Evolutionary conservation across 1,139 yeast genomes (phyloP), one percentile per base, ranked within the genome.

Genomic region (Candida tetrigidarum): DNA sequence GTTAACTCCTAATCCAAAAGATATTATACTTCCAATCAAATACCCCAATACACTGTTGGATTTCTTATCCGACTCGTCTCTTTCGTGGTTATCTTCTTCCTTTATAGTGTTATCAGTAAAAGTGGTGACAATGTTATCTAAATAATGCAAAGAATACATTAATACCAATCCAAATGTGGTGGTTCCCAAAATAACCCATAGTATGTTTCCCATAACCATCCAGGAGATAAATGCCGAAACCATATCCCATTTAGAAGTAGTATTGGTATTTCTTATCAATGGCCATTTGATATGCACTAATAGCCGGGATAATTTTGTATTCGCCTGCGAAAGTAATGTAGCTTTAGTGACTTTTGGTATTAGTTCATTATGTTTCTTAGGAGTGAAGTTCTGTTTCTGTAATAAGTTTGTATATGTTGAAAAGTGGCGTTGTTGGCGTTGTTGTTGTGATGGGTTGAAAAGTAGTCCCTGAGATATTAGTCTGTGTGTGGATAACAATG

Each of bases 111-210:
- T 22, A 18, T 35, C 38, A 15, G 20, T 35, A 12, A 45, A 67
- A 32, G n/a, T 52, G 54, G 20, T 56, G 56, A 55, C 62, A 55
- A 68, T 47, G 39, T 63, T 63, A 42, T 71, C 76, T 46, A 67
- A 63, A 18, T 73, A 65, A 47, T 72, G 68, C n/a, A 80, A 58
- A 0, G 78, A 73, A 52, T 80, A 75, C 62, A 82, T 66, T 5
- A 78, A 57, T 25, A 76, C 69, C 27, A 84, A 73, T 2, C 81
- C 81, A 56, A 83, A 82, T 0, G 87, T 83, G 1, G 88, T 83
- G 2, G 88, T 83, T 2, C 87, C 86, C 38, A 82, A 58, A 0
- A 81, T 61, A n/a, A 83, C 61, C 87, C 87, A 83, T 16, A 80
- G 55, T 5, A 78, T 58, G 53, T 78, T 78, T 3, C 83, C 82